Evolutionary conservation across 2,329 filamentous ascomycete genomes (phyloP), one percentile per base, ranked within the genome.

Genomic region (Xylaria polymorpha): DNA sequence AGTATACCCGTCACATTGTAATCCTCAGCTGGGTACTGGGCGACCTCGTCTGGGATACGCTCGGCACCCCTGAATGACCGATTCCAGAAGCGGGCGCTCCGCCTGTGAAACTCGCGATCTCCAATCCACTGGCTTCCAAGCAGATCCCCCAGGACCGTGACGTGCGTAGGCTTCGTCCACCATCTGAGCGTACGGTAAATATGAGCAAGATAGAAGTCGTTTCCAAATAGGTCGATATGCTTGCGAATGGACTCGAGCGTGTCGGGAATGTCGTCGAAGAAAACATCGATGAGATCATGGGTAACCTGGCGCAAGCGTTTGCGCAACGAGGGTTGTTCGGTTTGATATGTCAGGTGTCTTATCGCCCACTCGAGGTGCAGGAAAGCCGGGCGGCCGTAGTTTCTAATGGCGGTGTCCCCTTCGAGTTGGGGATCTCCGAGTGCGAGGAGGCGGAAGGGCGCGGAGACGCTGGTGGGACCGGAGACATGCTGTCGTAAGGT

Each of bases 91-190:
- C 95, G 85, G 74, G 83, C 81, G 18, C 90, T 91, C 46, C 96
- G 88, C 69, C 84, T 84, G 69, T 88, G 86, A 78, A 99, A 99
- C 80, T 99, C 96, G 37, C 86, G 87, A 77, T 97, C 90, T 60
- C 87, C 87, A 70, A 99, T 92, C 96, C 96, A 99, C 80, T 99
- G 96, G 76, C 94, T 97, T 10, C 96, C 96, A 10, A 99, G 83
- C 67, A 99, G 83, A 79, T 99, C 96, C 3, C 96, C 96, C 4
- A 99, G 85, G 0, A 98, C 94, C 0, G 92, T 90, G 22, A 96
- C 89, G 79, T 99, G 96, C 0, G 93, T 97, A 9, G 96, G 96
- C 18, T 85, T 83, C 0, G 92, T 88, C 91, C 92, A 97, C 93
- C 94, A 97, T 73, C 88, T 86, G 59, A 97, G 81, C 0, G 90